Evolutionary conservation across 139 green algal species (phyloP), one percentile per base, ranked within the genome.

Genomic region (Chlamydomonas sp.): DNA sequence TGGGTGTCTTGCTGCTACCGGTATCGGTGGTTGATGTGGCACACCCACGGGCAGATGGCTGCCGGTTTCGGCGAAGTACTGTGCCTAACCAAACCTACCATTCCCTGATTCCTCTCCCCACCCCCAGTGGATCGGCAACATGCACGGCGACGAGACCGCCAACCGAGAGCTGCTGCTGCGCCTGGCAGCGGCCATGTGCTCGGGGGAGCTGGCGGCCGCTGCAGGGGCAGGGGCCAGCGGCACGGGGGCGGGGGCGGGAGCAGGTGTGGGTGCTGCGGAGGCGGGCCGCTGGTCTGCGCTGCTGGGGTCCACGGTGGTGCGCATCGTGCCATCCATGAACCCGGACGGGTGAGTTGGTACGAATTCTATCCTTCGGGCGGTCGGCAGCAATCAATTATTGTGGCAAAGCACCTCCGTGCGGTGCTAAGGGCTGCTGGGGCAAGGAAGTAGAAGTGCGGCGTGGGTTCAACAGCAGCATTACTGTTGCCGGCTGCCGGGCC

Each of bases 101-200:
- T 20, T 63, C 9, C n/a, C 63, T 18, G 62, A 6, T 20, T 15
- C 8, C 67, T 31, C 10, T 16, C 15, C 73, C 8, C 62, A 31
- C 4, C 8, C 8, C 58, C 64, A 87, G 76, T 86, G 80, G 59
- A 83, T 89, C 6, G 88, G 78, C 78, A 87, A 87, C 78, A 91
- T 91, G 77, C 88, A 91, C 57, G 88, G 88, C 57, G 85, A 89
- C 62, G 88, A 91, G 73, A 83, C 86, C 17, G 83, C 85, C 62
- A 87, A 83, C 64, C 49, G 78, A 5, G 78, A 89, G 88, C 61
- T 91, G 83, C 71, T 89, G 73, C 77, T 91, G 88, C 87, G 75
- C 12, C 75, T 80, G 59, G 74, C 74, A 17, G 72, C n/a, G 16
- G 63, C 15, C 18, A 60, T 86, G 18, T 87, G 74, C 72, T n/a